Percentiles rank a stretch among this genome's conserved stretches.
Conservation (phyloP, 2,329 filamentous ascomycete genomes). For the Alternaria sp. region DNA sequence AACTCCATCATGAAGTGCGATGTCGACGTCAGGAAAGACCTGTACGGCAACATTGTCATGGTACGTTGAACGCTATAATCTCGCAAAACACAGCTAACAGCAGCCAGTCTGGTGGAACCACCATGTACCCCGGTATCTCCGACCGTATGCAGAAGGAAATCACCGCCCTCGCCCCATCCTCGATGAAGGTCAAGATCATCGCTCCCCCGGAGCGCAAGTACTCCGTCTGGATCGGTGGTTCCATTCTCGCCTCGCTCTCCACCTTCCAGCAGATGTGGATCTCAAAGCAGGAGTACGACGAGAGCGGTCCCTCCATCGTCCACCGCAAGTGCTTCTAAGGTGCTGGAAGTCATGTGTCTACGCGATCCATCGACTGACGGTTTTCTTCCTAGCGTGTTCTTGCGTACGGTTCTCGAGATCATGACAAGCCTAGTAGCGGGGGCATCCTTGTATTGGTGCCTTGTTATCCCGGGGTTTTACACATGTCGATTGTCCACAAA, state of each 20-base stretch:
- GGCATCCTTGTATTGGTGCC: slow-evolving; percentile 45
- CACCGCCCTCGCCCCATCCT: slow-evolving; percentile 96
- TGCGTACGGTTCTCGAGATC: slow-evolving; percentile 43
- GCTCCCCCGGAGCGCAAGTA: slow-evolving; percentile 99
- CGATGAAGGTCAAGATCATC: slow-evolving; percentile 99
- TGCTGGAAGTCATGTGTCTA: slow-evolving; percentile 44
- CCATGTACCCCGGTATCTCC: slow-evolving; percentile 99
- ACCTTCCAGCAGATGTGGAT: slow-evolving; percentile 99
- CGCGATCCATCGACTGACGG: slow-evolving; percentile 27
- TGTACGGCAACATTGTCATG: slow-evolving; percentile 99
- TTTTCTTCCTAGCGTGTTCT: slow-evolving; percentile 39
- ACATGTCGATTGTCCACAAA: slow-evolving; percentile 49
- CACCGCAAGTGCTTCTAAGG: slow-evolving; percentile 99
- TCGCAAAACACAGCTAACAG: slow-evolving; percentile 42
- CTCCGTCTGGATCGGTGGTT: slow-evolving; percentile 99
- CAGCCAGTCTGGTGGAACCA: slow-evolving; percentile 95
- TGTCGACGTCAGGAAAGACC: slow-evolving; percentile 99
- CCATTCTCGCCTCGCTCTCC: slow-evolving; percentile 97
- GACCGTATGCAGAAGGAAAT: slow-evolving; percentile 99
- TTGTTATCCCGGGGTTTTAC: slow-evolving; percentile 43
- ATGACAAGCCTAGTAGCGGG: slow-evolving; percentile 48
- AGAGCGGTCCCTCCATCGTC: slow-evolving; percentile 98
- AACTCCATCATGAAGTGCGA: slow-evolving; percentile 99
- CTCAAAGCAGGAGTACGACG: slow-evolving; percentile 99
- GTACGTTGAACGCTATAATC: slow-evolving; percentile 62